These are phyloP conservation scores for Claviceps arundinis DNA, from an alignment of 2,329 filamentous ascomycete genomes.

Conservation along the genomic window DNA sequence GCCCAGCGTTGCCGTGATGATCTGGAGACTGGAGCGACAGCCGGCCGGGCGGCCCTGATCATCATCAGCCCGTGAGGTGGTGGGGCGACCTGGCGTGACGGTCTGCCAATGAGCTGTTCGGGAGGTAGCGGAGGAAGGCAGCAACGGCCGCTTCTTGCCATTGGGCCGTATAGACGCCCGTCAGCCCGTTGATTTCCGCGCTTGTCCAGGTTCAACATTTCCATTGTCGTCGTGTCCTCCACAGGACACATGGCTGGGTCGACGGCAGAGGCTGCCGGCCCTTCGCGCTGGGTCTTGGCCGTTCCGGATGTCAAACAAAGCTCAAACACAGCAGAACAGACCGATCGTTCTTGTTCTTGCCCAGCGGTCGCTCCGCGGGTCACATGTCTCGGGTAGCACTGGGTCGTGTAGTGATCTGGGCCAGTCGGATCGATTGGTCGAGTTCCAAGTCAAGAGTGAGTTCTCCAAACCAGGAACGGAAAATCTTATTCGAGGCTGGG, in stretches of 20 bases:
- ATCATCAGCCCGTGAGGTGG: background rate
- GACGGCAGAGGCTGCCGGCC: background rate
- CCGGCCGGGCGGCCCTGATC: background rate
- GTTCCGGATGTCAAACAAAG: no score
- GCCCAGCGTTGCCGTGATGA: background rate
- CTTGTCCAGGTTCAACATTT: no score
- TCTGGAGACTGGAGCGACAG: background rate
- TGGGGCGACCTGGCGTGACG: background rate
- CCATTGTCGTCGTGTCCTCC: no score
- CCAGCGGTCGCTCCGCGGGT: background rate
- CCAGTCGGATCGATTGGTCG: background rate
- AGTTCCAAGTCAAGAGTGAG: background rate
- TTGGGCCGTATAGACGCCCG: slow-evolving; percentile 1
- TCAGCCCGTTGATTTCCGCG: background rate
- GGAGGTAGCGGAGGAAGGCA: background rate
- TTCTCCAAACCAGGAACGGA: background rate
- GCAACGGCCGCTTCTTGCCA: background rate
- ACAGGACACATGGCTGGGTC: no score
- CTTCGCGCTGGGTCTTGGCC: background rate
- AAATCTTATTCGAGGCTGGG: background rate
- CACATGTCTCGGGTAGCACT: background rate
- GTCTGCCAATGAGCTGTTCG: background rate
- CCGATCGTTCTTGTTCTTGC: background rate
- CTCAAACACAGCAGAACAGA: no score
- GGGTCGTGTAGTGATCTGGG: background rate